Evolutionary conservation across 208 protist species (phyloP), one percentile per base, ranked within the genome.

Genomic region (Leishmania aethiopica): DNA sequence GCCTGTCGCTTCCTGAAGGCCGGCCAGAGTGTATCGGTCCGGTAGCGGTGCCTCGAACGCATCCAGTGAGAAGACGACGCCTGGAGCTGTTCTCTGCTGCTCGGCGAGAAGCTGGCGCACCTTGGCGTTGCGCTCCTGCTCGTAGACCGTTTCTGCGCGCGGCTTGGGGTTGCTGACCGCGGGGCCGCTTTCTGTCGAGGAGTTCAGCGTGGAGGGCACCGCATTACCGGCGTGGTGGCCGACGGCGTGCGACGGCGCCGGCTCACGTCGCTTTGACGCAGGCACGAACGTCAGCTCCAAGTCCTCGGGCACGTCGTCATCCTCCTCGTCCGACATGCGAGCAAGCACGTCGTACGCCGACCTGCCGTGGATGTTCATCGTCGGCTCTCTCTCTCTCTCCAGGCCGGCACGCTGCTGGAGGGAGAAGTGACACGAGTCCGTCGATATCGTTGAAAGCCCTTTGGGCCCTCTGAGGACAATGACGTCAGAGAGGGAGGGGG

Each of bases 91-190:
- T 22, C 32, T 78, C 59, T 62, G 67, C 47, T 79, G 81, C 67
- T 82, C 78, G 19, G 84, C 79, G 57, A 93, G 74, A 40, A 90
- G 77, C 17, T 86, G 80, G 3, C 77, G 62, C 25, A 92, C 86
- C 55, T 87, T 88, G 6, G 88, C 90, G 57, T 95, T 91, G 69
- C 92, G 88, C 83, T 95, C 92, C 77, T 84, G 60, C 78, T 95
- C 92, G 51, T 95, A 93, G 1, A 90, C 90, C 19, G 92, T 95
- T 62, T 89, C 88, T 4, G 57, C 70, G 40, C 78, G 78, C 19
- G 42, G 32, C 53, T 59, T 71, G 55, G 62, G 71, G 3, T 35
- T 62, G 19, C 35, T 75, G 8, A 49, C 37, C 11, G 28, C 59
- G 15, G 69, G 17, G 84, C 19, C 35, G 35, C 37, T 78, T 13